Conservation (phyloP, 2,329 filamentous ascomycete species). For the Aureobasidium musti region DNA sequence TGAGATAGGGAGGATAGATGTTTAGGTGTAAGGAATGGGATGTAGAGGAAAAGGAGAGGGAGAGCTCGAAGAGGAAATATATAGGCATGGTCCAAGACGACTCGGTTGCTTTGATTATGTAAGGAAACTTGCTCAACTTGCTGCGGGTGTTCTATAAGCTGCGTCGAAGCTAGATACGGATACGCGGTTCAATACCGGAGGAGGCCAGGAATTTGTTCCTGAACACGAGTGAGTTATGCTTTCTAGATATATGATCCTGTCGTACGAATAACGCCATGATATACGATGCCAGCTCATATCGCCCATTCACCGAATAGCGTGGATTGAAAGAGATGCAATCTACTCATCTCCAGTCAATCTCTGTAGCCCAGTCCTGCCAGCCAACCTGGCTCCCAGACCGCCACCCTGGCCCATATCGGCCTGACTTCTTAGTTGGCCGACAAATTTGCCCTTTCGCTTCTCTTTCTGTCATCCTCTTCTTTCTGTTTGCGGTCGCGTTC, state of each 20-base stretch:
- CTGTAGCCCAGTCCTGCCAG: constrained; percentile 30
- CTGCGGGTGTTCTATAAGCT: too few relatives aligned
- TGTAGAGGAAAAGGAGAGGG: too few relatives aligned
- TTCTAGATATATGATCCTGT: neutral
- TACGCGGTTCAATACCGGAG: neutral
- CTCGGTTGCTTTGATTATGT: too few relatives aligned
- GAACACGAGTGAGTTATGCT: neutral
- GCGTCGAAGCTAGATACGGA: too few relatives aligned
- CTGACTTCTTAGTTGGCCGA: constrained; percentile 40
- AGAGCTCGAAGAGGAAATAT: too few relatives aligned
- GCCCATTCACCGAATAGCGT: neutral
- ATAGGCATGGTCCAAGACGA: too few relatives aligned
- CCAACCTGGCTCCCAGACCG: constrained; percentile 29
- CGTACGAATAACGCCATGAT: neutral
- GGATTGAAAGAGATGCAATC: neutral
- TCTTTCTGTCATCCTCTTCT: constrained; percentile 63
- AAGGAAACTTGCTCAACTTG: too few relatives aligned
- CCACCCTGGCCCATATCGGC: constrained; percentile 35
- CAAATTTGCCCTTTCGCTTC: constrained; percentile 44
- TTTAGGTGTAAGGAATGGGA: too few relatives aligned
- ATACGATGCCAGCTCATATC: too few relatives aligned
- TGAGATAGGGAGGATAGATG: too few relatives aligned
- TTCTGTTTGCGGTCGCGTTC: constrained; percentile 64
- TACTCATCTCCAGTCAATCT: constrained; percentile 27
- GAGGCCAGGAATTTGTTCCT: neutral